These are phyloP conservation scores for Graphium sp. DNA, from an alignment of 2,329 filamentous ascomycete species.

Conservation along the genomic window DNA sequence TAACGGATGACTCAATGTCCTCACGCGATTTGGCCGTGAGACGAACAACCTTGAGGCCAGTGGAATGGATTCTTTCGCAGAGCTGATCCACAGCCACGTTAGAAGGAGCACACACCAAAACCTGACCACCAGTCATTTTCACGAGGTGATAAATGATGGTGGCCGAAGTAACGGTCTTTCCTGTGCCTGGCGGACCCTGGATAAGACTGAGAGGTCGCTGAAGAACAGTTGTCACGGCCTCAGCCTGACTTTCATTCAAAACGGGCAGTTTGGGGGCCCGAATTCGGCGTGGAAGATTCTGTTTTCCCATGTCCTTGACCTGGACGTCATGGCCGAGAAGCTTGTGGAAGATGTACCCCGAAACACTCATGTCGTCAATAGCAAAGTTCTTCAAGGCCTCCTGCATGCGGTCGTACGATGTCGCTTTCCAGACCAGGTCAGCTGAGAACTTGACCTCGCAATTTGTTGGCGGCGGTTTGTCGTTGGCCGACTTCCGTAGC, in stretches of 20 bases:
- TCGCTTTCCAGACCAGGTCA: constrained; percentile 99
- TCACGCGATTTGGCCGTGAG: constrained; percentile 98
- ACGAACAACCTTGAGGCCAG: constrained; percentile 88
- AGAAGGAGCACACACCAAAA: constrained; percentile 90
- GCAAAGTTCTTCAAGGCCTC: constrained; percentile 98
- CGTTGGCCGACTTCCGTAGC: constrained; percentile 81
- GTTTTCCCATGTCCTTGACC: constrained; percentile 63
- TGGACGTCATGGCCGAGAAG: constrained; percentile 90
- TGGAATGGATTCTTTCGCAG: constrained; percentile 89
- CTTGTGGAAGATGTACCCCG: constrained; percentile 96
- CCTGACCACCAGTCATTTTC: constrained; percentile 87
- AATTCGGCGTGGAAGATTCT: constrained; percentile 92
- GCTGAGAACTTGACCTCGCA: constrained; percentile 96
- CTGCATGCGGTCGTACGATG: constrained; percentile 98
- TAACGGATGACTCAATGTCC: constrained; percentile 96
- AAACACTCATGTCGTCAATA: constrained; percentile 94
- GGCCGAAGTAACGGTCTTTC: constrained; percentile 95
- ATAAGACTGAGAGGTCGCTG: constrained; percentile 91
- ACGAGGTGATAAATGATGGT: constrained; percentile 97
- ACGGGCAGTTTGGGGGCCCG: constrained; percentile 88
- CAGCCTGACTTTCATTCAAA: constrained; percentile 88
- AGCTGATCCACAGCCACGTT: constrained; percentile 98
- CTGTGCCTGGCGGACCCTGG: constrained; percentile 89
- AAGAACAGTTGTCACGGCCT: constrained; percentile 86
- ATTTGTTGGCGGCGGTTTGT: constrained; percentile 90